Conservation (phyloP, 345 rosid species). For the Diplotaxis tenuifolia region DNA sequence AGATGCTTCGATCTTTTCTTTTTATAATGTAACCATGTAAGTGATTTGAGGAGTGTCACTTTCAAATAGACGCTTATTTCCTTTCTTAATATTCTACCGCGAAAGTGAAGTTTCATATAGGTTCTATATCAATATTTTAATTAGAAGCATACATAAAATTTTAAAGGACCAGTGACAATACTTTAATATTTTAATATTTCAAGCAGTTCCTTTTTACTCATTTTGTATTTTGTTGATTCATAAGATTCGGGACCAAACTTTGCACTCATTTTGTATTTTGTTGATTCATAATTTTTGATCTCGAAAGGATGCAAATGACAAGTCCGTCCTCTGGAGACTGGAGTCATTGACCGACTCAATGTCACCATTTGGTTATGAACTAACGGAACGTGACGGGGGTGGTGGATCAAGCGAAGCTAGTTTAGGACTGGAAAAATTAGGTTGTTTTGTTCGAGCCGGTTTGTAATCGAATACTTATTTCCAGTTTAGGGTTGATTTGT, state of each 20-base stretch:
- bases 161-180: background rate
- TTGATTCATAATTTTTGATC: too few species aligned
- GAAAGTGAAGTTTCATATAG: background rate
- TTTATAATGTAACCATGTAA: background rate
- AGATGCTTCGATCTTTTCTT: background rate
- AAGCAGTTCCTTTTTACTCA: background rate
- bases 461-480: too few species aligned
- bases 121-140: background rate
- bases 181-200: background rate
- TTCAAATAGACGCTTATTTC: background rate
- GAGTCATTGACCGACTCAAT: too few species aligned
- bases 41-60: background rate
- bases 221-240: background rate
- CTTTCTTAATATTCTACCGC: background rate
- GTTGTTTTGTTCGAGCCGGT: too few species aligned
- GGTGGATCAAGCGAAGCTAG: too few species aligned
- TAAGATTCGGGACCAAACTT: too few species aligned
- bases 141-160: background rate
- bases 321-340: too few species aligned
- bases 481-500: too few species aligned
- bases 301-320: too few species aligned
- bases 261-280: background rate
- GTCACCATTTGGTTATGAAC: too few species aligned
- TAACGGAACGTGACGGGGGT: too few species aligned
- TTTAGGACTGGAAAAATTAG: too few species aligned